A percentile compares a stretch with the other conserved stretches of the same genome.
Evolutionary conservation across 1,284 basidiomycete genomes (phyloP).

Genomic region (Malassezia arunalokei): DNA sequence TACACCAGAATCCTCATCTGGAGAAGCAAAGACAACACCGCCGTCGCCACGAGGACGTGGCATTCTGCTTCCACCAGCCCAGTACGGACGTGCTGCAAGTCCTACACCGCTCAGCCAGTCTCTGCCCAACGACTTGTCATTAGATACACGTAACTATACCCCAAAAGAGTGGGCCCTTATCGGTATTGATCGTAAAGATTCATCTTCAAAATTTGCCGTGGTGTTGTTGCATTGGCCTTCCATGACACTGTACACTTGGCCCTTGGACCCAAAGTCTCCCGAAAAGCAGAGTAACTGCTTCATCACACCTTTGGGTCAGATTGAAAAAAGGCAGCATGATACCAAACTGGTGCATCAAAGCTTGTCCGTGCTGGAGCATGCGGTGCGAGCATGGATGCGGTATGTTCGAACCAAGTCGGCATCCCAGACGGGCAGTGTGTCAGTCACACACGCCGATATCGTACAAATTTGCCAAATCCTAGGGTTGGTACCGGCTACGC

Average conservation of each 20-base stretch:
- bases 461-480: neutral
- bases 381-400: conserved; percentile 9
- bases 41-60: conserved; percentile 2
- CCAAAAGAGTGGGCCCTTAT: conserved; percentile 11
- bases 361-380: conserved; percentile 9
- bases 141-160: neutral
- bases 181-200: conserved; percentile 2
- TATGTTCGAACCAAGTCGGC: neutral
- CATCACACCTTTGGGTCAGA: neutral
- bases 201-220: conserved; percentile 5
- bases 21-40: neutral
- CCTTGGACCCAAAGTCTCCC: conserved; percentile 6
- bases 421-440: neutral
- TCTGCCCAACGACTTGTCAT: no score
- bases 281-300: conserved; percentile 3
- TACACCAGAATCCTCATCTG: neutral
- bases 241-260: conserved; percentile 12
- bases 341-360: neutral
- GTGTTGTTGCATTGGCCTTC: conserved; percentile 6
- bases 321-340: neutral
- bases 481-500: neutral
- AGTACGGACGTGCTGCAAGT: neutral
- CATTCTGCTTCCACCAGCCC: neutral
- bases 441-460: conserved; percentile 1
- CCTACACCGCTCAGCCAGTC: neutral